These are phyloP conservation scores for Fragaria vesca DNA, from an alignment of 306 rosid species.

Conservation along the genomic window DNA sequence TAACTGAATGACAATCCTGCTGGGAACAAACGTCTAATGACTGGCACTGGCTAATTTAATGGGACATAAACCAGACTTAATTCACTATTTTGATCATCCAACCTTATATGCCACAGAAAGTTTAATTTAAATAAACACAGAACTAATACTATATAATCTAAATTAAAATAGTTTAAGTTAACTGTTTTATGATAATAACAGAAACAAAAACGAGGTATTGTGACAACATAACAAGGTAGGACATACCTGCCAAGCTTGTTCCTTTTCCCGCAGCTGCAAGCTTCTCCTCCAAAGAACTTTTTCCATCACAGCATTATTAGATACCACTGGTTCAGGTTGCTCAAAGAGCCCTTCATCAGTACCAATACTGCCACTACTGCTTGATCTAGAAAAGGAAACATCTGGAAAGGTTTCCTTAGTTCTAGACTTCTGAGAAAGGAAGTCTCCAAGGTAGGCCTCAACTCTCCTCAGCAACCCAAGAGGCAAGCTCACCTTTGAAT, in stretches of 20 bases:
- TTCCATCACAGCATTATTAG: conserved; percentile 59
- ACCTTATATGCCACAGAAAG: neutral
- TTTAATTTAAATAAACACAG: neutral
- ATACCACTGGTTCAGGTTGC: conserved; percentile 65
- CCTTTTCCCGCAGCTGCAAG: conserved; percentile 61
- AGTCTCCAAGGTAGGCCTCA: conserved; percentile 56
- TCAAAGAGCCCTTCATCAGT: conserved; percentile 88
- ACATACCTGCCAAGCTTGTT: conserved; percentile 84
- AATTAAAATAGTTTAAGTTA: neutral
- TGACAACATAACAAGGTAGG: neutral
- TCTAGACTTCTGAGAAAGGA: conserved; percentile 58
- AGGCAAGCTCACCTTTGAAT: conserved; percentile 74
- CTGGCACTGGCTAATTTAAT: neutral
- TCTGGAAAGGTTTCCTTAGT: conserved; percentile 48
- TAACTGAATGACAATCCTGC: neutral
- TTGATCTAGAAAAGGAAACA: conserved; percentile 57
- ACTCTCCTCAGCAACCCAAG: conserved; percentile 54
- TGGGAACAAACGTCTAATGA: neutral
- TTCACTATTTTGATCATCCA: neutral
- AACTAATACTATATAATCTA: neutral
- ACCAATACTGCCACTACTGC: conserved; percentile 61
- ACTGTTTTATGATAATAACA: neutral
- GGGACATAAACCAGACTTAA: neutral
- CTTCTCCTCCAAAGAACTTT: conserved; percentile 59
- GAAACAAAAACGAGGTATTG: conserved; percentile 1